A percentile compares a stretch with the other conserved stretches of the same genome.
These are phyloP conservation scores for Claviceps paspali DNA, from an alignment of 2,329 filamentous ascomycete species.

Conservation along the genomic window DNA sequence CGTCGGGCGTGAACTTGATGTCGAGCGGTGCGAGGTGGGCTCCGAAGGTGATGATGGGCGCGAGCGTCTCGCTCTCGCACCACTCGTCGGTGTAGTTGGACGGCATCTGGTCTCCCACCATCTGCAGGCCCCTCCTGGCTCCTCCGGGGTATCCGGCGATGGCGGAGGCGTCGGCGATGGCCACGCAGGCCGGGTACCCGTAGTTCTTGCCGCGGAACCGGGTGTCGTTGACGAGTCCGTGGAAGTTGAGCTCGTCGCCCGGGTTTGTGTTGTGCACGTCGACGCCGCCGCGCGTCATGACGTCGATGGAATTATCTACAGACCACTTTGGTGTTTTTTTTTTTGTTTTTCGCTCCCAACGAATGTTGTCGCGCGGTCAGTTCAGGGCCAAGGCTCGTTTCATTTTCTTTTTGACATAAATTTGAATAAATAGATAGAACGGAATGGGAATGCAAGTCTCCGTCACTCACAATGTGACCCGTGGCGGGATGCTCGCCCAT, in stretches of 20 bases:
- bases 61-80: conserved; percentile 9
- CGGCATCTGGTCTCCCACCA: conserved; percentile 12
- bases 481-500: conserved; percentile 40
- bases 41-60: conserved; percentile 13
- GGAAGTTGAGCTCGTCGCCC: conserved; percentile 57
- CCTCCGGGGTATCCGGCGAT: conserved; percentile 19
- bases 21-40: conserved; percentile 51
- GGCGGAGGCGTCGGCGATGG: conserved; percentile 32
- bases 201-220: conserved; percentile 30
- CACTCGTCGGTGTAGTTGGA: conserved; percentile 10
- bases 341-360: no score
- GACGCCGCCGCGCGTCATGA: conserved; percentile 34
- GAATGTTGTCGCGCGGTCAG: no score
- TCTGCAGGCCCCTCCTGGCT: conserved; percentile 11
- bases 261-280: conserved; percentile 54
- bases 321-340: no score
- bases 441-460: no score
- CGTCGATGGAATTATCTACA: conserved; percentile 53
- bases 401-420: no score
- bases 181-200: conserved; percentile 48
- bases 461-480: conserved; percentile 26
- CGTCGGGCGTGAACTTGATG: conserved; percentile 41
- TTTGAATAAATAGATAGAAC: no score
- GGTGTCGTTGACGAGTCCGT: conserved; percentile 34
- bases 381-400: no score